Conservation (phyloP, 768 basidiomycete species). For the Serendipita indica region DNA sequence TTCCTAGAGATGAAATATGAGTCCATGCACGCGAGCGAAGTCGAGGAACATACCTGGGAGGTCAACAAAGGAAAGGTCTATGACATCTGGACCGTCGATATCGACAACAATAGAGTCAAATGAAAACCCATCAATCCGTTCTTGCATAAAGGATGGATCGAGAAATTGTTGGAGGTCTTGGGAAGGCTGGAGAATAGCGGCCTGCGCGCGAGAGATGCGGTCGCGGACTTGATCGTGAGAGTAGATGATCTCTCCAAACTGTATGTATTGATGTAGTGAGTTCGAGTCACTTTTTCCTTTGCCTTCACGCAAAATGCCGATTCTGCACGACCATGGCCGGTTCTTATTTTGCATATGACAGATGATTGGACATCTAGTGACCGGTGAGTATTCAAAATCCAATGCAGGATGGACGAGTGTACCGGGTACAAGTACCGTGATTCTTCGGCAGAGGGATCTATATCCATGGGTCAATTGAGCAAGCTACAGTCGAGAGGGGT, state of each 20-base stretch:
- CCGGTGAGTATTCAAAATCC: background rate
- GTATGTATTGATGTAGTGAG: background rate
- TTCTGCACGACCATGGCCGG: background rate
- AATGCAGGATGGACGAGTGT: background rate
- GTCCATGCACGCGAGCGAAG: no score
- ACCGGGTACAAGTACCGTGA: constrained; percentile 1
- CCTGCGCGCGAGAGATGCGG: background rate
- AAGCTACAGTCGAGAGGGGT: background rate
- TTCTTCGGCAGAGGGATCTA: background rate
- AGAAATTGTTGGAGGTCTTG: background rate
- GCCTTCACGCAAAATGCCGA: background rate
- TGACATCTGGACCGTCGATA: background rate
- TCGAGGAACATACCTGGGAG: background rate
- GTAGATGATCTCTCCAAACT: background rate
- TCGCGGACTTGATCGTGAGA: background rate
- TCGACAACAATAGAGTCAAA: background rate
- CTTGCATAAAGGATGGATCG: background rate
- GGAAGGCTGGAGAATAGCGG: constrained; percentile 3
- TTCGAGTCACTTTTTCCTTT: background rate
- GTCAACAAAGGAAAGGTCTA: constrained; percentile 4
- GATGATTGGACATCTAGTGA: background rate
- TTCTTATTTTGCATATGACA: background rate
- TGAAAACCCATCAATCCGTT: background rate
- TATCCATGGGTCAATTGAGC: background rate
- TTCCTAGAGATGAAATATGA: no score